phyloP scores from a whole-genome alignment of 2,329 filamentous ascomycete species.

The Didymellaceae sp. region DNA sequence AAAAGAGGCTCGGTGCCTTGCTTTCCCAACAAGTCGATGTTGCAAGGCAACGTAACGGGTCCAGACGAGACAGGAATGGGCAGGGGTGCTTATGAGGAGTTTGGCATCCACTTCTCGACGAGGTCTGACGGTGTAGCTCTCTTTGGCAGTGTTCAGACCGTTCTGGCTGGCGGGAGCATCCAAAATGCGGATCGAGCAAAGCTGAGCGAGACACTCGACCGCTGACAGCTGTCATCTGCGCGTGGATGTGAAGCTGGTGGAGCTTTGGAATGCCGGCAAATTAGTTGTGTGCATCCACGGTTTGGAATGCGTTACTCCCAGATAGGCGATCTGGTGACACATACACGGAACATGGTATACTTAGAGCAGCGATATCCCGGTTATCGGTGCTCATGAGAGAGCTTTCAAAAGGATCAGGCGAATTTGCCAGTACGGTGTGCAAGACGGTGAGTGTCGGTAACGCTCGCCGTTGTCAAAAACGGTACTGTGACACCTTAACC shows the following conservation, averaged over 20 bases:
- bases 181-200: background rate
- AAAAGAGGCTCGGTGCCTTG: conserved; percentile 13
- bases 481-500: conserved; percentile 12
- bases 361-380: conserved; percentile 9
- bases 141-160: background rate
- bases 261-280: conserved; percentile 13
- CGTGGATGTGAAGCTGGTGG: conserved; percentile 6
- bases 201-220: conserved; percentile 8
- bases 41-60: conserved; percentile 13
- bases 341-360: conserved; percentile 3
- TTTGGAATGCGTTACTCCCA: conserved; percentile 18
- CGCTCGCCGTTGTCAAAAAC: conserved; percentile 10
- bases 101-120: background rate
- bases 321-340: conserved; percentile 2
- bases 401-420: background rate
- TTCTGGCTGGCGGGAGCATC: background rate
- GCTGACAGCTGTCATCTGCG: conserved; percentile 30
- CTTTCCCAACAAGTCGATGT: conserved; percentile 15
- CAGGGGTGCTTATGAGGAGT: background rate
- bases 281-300: conserved; percentile 6
- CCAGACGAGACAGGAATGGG: conserved; percentile 14
- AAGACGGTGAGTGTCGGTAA: conserved; percentile 8
- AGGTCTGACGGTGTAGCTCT: background rate
- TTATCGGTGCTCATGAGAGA: background rate
- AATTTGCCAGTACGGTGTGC: conserved; percentile 1